A percentile compares a stretch with the other conserved stretches of the same genome.
phyloP scores from a whole-genome alignment of 1,139 yeast species.

The Candida gigantensis region DNA sequence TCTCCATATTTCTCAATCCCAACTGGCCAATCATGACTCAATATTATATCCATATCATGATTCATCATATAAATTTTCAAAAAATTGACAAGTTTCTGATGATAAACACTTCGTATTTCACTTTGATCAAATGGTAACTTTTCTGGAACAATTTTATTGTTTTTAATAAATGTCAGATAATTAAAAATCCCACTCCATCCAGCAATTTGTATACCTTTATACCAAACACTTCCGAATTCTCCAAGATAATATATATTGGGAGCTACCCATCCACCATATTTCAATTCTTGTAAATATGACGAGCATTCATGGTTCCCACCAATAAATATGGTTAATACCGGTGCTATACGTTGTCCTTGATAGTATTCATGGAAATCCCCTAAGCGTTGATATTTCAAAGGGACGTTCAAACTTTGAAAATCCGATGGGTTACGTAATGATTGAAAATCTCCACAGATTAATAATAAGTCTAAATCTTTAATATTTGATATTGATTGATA shows the following conservation, averaged over 20 bases:
- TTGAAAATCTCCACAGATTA: constrained; percentile 88
- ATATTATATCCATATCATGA: constrained; percentile 48
- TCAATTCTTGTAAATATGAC: constrained; percentile 69
- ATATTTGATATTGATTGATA: constrained; percentile 37
- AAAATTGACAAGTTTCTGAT: constrained; percentile 66
- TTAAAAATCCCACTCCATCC: constrained; percentile 89
- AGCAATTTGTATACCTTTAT: constrained; percentile 69
- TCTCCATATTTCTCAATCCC: constrained; percentile 73
- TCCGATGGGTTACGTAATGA: constrained; percentile 69
- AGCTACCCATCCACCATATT: constrained; percentile 94
- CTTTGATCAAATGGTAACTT: constrained; percentile 48
- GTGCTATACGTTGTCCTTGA: constrained; percentile 60
- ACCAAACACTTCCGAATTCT: constrained; percentile 71
- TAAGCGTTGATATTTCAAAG: constrained; percentile 53
- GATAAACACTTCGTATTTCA: constrained; percentile 65
- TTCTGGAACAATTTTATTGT: constrained; percentile 36
- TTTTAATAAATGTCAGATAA: constrained; percentile 29
- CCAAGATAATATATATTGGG: constrained; percentile 91
- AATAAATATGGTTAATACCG: constrained; percentile 74
- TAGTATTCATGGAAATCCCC: constrained; percentile 85
- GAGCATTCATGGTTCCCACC: constrained; percentile 98
- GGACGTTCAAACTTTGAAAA: constrained; percentile 64
- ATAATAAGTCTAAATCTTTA: constrained; percentile 55
- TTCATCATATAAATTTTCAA: constrained; percentile 49
- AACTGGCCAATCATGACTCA: constrained; percentile 96